Evolutionary conservation across 2,329 filamentous ascomycete genomes (phyloP).

Genomic region (Ustulina deusta): DNA sequence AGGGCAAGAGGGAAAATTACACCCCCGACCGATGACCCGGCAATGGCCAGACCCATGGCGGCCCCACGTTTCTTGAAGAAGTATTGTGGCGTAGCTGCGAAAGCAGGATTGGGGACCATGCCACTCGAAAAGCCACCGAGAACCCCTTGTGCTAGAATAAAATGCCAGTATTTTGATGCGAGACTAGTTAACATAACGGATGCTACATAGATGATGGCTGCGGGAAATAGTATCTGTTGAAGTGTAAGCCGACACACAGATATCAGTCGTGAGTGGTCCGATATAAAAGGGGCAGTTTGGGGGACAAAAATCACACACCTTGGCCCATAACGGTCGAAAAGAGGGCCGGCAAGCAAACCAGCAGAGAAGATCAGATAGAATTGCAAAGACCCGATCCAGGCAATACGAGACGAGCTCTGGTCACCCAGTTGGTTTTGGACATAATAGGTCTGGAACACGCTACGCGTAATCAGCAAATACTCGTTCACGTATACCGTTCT

Average conservation of each 20-base stretch:
- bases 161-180: conserved; percentile 2
- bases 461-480: neutral
- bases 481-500: neutral
- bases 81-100: conserved; percentile 6
- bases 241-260: too few species aligned
- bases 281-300: neutral
- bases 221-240: conserved; percentile 8
- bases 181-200: conserved; percentile 20
- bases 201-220: conserved; percentile 10
- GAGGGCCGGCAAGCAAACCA: neutral
- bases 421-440: neutral
- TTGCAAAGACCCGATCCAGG: conserved; percentile 5
- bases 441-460: conserved; percentile 8
- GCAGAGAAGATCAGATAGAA: conserved; percentile 7
- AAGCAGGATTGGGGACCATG: conserved; percentile 10
- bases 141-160: conserved; percentile 13
- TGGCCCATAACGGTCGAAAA: conserved; percentile 17
- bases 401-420: neutral
- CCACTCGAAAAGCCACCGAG: conserved; percentile 3
- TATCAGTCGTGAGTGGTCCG: too few species aligned
- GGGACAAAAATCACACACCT: neutral
- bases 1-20: conserved; percentile 58
- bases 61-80: conserved; percentile 41
- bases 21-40: conserved; percentile 53
- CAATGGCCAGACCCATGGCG: conserved; percentile 47